phyloP scores from a whole-genome alignment of 345 rosid species.

The Crucihimalaya himalaica region DNA sequence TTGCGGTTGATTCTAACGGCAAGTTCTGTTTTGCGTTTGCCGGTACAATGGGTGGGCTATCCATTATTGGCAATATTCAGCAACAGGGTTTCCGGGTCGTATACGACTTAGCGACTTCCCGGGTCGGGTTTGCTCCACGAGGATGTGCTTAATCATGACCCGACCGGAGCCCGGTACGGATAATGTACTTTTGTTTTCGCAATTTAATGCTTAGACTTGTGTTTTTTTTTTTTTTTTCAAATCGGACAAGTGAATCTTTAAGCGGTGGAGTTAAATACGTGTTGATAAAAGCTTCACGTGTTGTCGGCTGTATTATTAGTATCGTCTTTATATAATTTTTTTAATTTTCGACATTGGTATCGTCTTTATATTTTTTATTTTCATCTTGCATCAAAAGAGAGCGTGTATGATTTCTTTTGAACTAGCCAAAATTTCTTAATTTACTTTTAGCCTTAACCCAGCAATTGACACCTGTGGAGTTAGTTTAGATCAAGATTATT shows the following conservation, averaged over 20 bases:
- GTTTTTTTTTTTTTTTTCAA: background rate
- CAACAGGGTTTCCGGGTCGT: slow-evolving; percentile 96
- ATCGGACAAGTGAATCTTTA: slow-evolving; percentile 39
- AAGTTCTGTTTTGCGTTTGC: slow-evolving; percentile 96
- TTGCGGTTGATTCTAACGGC: slow-evolving; percentile 74
- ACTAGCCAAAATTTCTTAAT: background rate
- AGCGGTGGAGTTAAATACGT: slow-evolving; percentile 41
- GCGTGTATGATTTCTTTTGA: background rate
- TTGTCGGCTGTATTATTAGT: slow-evolving; percentile 41
- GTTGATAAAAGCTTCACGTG: slow-evolving; percentile 40
- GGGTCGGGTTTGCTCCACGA: slow-evolving; percentile 87
- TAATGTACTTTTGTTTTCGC: slow-evolving; percentile 26
- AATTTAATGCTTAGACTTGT: slow-evolving; percentile 25
- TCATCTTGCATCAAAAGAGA: background rate
- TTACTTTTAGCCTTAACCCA: slow-evolving; percentile 2
- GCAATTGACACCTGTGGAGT: background rate
- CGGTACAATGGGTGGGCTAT: slow-evolving; percentile 79
- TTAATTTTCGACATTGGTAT: background rate
- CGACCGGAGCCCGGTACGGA: slow-evolving; percentile 33
- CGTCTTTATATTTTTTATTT: background rate
- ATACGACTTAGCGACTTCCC: slow-evolving; percentile 64
- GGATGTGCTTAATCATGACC: slow-evolving; percentile 62
- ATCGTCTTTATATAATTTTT: slow-evolving; percentile 9
- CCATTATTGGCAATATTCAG: slow-evolving; percentile 93
- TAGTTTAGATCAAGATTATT: background rate